Evolutionary conservation across 441 rosid species (phyloP), one percentile per base, ranked within the genome.

Genomic region (Lepidium campestre): DNA sequence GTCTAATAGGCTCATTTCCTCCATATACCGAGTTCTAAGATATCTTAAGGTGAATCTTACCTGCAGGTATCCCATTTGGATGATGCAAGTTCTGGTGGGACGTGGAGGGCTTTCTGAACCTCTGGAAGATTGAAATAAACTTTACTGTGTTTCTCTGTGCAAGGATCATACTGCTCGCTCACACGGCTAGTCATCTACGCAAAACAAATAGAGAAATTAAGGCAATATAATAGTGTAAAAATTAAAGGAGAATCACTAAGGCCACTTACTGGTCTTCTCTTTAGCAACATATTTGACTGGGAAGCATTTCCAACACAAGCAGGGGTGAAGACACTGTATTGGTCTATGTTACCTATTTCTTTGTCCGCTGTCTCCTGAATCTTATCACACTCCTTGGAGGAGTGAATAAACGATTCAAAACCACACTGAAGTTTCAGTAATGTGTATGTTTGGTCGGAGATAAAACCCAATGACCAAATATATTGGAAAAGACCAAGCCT

Each of bases 41-140:
- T 42, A 20, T 7, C 2, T 2, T 2, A 32, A 56, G 6, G 17
- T 49, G 44, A 59, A 8, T 1, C 39, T 19, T 83, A 91, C 97
- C 85, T 93, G 97, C 97, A 93, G 20, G 95, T 85, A 6, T 84
- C 93, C 99, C 99, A 91, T 71, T 82, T 84, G 52, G 81, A 45
- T 53, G 93, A 85, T 55, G 91, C 90, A 72, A 77, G 61, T 75
- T 82, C 79, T 53, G 86, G 68, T 54, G 79, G 69, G 77, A 91
- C 95, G 79, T 93, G 90, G 58, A 93, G 89, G 14, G 97, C 91
- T 62, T 70, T 59, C 65, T 87, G 92, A 79, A 93, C 99, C 77
- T 83, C 93, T 42, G 89, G 95, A 29, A 23, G 82, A 80, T 89
- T 93, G 83, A 93, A 93, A 75, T 91, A 93, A 17, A 75, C 73